These are phyloP conservation scores for Delphinella strobiligena DNA, from an alignment of 2,329 filamentous ascomycete genomes.

Conservation along the genomic window DNA sequence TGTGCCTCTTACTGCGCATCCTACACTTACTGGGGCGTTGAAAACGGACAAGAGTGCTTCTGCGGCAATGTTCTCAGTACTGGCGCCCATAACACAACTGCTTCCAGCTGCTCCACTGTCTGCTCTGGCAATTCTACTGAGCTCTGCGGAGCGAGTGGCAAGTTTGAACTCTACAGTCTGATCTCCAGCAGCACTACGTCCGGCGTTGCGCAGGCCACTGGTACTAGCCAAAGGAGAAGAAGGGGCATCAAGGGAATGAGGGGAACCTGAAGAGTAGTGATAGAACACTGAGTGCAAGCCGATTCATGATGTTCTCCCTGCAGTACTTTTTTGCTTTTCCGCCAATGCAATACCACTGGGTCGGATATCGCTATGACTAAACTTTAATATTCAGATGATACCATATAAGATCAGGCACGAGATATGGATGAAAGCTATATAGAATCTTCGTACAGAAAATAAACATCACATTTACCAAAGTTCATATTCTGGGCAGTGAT, in stretches of 20 bases:
- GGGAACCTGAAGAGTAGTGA: no score
- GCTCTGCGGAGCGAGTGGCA: constrained; percentile 17
- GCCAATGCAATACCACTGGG: no score
- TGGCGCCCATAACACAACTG: constrained; percentile 10
- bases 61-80: constrained; percentile 16
- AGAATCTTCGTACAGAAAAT: no score
- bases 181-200: not conserved
- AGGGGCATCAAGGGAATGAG: not conserved
- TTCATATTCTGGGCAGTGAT: no score
- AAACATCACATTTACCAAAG: no score
- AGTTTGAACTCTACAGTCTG: constrained; percentile 13
- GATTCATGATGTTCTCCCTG: no score
- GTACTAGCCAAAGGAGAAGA: not conserved
- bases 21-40: constrained; percentile 28
- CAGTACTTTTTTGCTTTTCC: no score
- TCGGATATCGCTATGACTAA: no score
- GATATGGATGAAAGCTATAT: no score
- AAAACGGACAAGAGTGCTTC: constrained; percentile 26
- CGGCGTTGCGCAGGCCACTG: not conserved
- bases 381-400: no score
- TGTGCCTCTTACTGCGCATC: constrained; percentile 17
- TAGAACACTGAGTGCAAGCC: no score
- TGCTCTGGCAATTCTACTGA: constrained; percentile 19
- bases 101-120: constrained; percentile 16
- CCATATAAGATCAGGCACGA: no score